These are phyloP conservation scores for Hylodesmum podocarpum DNA, from an alignment of 306 rosid species.

Conservation along the genomic window DNA sequence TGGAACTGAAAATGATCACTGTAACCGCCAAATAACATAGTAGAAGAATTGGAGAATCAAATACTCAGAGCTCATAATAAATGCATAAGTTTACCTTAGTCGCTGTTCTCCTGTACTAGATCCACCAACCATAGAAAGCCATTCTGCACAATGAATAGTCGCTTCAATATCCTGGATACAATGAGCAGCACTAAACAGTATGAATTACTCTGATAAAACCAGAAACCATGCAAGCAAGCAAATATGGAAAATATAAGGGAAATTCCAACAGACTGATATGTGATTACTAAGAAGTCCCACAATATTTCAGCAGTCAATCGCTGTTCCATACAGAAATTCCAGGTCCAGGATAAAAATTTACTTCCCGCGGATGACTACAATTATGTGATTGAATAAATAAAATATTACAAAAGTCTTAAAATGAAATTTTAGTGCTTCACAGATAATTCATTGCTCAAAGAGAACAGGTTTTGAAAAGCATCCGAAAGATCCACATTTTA, in stretches of 20 bases:
- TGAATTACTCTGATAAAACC: conserved; percentile 43
- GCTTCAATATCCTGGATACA: conserved; percentile 93
- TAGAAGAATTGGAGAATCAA: background rate
- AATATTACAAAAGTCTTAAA: background rate
- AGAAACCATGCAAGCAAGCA: conserved; percentile 31
- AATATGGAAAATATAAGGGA: conserved; percentile 25
- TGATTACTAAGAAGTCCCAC: background rate
- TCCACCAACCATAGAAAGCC: conserved; percentile 99
- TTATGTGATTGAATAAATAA: background rate
- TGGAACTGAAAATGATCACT: background rate
- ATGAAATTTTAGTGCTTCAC: background rate
- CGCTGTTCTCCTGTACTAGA: conserved; percentile 92
- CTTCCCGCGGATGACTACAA: background rate
- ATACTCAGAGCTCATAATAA: conserved; percentile 8
- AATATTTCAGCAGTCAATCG: conserved; percentile 19
- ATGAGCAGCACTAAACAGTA: conserved; percentile 41
- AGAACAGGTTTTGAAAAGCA: background rate
- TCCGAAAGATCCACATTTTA: conserved; percentile 7
- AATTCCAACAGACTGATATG: background rate
- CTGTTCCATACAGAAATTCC: background rate
- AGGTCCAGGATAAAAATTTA: background rate
- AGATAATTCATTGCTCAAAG: conserved; percentile 27
- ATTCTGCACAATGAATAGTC: conserved; percentile 99
- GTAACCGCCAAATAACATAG: conserved; percentile 6
- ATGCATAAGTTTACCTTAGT: conserved; percentile 55